Evolutionary conservation across 805 yeast species (phyloP).

Genomic region (Yamadazyma olivae): DNA sequence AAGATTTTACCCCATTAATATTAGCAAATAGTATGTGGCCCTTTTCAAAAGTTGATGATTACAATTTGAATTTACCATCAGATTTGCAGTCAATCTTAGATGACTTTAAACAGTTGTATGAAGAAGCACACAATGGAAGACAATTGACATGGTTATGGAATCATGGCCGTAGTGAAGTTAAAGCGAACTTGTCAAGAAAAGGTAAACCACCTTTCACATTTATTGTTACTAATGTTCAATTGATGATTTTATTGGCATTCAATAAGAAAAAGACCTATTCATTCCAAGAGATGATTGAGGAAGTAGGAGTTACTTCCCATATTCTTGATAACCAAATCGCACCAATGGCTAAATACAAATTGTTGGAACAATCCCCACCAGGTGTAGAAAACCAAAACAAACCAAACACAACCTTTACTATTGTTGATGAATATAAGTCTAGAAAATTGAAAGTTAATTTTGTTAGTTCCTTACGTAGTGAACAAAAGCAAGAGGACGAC

Average conservation of each 20-base stretch:
- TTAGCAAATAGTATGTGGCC: constrained; percentile 93
- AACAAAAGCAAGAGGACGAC: constrained; percentile 59
- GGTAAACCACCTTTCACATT: constrained; percentile 80
- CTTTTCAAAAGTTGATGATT: constrained; percentile 42
- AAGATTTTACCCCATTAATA: constrained; percentile 67
- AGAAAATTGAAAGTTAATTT: constrained; percentile 83
- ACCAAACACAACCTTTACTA: constrained; percentile 56
- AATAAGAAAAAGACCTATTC: constrained; percentile 65
- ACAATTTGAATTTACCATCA: constrained; percentile 56
- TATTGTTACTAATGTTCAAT: constrained; percentile 80
- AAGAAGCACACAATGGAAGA: constrained; percentile 78
- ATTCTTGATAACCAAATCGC: constrained; percentile 71
- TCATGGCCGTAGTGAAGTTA: constrained; percentile 86
- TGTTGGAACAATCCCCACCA: constrained; percentile 65
- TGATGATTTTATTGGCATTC: constrained; percentile 81
- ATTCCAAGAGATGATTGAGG: constrained; percentile 56
- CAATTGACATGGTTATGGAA: constrained; percentile 96
- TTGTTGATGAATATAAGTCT: constrained; percentile 80
- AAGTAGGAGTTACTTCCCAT: constrained; percentile 65
- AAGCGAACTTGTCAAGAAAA: constrained; percentile 77
- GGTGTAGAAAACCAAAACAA: constrained; percentile 48
- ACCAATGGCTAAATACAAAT: constrained; percentile 76
- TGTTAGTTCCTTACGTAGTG: constrained; percentile 52
- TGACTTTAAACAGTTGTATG: constrained; percentile 66
- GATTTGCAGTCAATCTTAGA: constrained; percentile 64